Base-by-base conservation (phyloP, 1,284 basidiomycete genomes). In the Pascua guehoae region DNA sequence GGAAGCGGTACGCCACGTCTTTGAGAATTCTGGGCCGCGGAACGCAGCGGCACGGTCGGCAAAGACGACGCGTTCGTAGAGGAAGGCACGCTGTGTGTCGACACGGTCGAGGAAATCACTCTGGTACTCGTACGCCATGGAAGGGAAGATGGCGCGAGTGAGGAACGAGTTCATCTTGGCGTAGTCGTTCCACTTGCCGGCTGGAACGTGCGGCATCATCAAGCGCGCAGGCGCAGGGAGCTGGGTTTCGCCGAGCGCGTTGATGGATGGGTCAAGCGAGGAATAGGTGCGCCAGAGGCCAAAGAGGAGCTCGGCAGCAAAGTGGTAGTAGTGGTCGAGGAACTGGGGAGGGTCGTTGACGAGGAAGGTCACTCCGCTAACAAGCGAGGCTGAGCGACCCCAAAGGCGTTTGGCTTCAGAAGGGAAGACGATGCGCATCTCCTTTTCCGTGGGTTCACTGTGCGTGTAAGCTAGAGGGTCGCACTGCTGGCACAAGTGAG, bases 231-330 rank as follows among this genome's bases (percentile, higher is more conserved):
- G 84, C 0, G 86, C 80, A 0, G 88, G 87, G 17, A 94, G 85
- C 55, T 72, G 69, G 0, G 80, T 78, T 2, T 82, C 81, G 17
- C 89, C 89, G 41, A 81, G 77, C 0, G 82, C 64, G 11, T 84
- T 75, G 60, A 91, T 89, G 24, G 77, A 78, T 1, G 83, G 82
- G 72, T 91, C 89, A 15, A 92, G 80, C 1, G 88, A 86, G 39
- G 89, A 84, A 70, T 92, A 93, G 0, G 89, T 86, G 18, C 89
- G 82, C 90, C 90, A 93, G 63, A 92, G 83, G 46, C 91, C 90
- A 61, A 90, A 89, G 76, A 88, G 86, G 15, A 92, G 83, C 71
- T 95, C 91, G 7, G 91, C 91, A 37, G 88, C 85, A 83, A 87
- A 92, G 56, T 71, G 72, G 63, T 78, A 78, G 64, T 78, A 78